Base-by-base conservation (phyloP, 306 rosid genomes). In the Malus sieversii region DNA sequence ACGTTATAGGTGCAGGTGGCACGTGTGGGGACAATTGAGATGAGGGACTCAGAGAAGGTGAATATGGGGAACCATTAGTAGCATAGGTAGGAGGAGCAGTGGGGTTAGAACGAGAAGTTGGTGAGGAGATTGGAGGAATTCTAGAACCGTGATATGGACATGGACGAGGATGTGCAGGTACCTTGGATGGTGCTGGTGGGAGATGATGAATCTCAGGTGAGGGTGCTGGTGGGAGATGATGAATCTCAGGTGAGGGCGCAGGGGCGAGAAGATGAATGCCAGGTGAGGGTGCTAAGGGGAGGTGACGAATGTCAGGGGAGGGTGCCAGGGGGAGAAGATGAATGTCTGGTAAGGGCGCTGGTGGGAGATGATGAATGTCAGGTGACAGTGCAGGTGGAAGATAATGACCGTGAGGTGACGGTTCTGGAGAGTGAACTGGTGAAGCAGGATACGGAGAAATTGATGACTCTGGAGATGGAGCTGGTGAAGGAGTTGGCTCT, bases 401-500 rank as follows among this genome's bases (percentile, higher is more conserved):
- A 58, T 71, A 72, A 59, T 64, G 70, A 62, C 69, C 65, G 70
- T 44, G 69, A 75, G 89, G 72, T 16, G 88, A 79, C 62, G 84
- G 77, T 52, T 48, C 71, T 22, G 84, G 86, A 74, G 85, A 27
- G 77, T 59, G 30, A n/a, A 62, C 53, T 8, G 77, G 51, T 53
- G 93, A 82, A 71, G 87, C 80, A 44, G 16, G 79, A 55, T 65
- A 75, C 38, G 86, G 95, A 46, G 88, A 81, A 73, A 66, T 10
- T 20, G 82, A 79, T 74, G 88, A 18, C 20, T 48, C 82, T 15
- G 92, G 92, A 38, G 93, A 82, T 68, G 98, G 92, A 69, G 90
- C 89, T n/a, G 94, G 98, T 74, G 96, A 82, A 66, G 93, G 82
- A 81, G 84, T 74, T 6, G 93, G 96, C 20, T 48, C 82, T 15